These are phyloP conservation scores for Rosa chinensis DNA, from an alignment of 306 rosid genomes.

Conservation along the genomic window DNA sequence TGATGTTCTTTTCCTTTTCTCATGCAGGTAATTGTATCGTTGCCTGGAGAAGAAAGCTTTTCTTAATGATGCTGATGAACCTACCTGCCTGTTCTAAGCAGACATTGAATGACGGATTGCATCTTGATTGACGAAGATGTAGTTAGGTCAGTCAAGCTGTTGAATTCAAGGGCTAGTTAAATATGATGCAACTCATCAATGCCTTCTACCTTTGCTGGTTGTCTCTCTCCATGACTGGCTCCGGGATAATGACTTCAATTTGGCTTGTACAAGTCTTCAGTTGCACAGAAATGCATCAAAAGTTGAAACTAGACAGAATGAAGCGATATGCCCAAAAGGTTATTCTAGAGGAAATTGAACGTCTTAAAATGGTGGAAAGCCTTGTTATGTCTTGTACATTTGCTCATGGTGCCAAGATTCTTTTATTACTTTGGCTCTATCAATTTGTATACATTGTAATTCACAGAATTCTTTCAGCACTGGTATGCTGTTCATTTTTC, in stretches of 20 bases:
- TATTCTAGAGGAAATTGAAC: not conserved
- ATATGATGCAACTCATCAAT: not conserved
- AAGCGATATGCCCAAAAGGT: not conserved
- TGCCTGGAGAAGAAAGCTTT: conserved; percentile 26
- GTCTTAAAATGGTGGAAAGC: not conserved
- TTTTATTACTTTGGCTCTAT: not conserved
- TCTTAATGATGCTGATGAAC: conserved; percentile 1
- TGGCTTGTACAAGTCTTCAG: not conserved
- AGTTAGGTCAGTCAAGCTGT: conserved; percentile 11
- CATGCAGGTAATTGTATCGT: conserved; percentile 28
- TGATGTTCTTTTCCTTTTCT: conserved; percentile 8
- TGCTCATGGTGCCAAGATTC: not conserved
- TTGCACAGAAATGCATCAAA: not conserved
- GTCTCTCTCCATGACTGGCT: conserved; percentile 1
- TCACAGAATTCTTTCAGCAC: not conserved
- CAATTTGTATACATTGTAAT: not conserved
- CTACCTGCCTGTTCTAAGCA: not conserved
- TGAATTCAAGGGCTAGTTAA: not conserved
- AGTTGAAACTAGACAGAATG: conserved; percentile 1
- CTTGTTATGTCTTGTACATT: not conserved
- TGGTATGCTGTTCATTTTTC: not conserved
- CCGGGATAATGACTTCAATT: not conserved
- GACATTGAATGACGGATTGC: not conserved
- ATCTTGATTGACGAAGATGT: not conserved
- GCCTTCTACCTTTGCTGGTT: not conserved